Percentiles rank a stretch among this genome's conserved stretches.
phyloP scores from a whole-genome alignment of 2,329 filamentous ascomycete species.

The Lasiodiplodia citricola region DNA sequence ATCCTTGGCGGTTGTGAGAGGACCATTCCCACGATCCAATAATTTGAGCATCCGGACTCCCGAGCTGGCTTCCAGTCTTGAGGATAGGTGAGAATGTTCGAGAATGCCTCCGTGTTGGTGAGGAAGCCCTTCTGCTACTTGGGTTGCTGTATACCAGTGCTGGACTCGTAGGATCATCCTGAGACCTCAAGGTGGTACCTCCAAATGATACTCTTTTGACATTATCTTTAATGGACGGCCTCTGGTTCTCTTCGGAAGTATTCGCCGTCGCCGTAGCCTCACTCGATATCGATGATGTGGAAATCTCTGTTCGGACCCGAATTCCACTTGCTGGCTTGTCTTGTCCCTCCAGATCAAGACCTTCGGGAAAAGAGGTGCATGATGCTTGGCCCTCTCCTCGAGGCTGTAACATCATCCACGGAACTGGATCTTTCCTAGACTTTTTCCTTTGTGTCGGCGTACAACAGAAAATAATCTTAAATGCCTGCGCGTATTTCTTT shows the following conservation, averaged over 20 bases:
- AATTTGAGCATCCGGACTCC: not conserved
- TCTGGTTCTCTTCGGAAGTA: not conserved
- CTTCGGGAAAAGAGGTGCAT: not conserved
- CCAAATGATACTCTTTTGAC: constrained; percentile 9
- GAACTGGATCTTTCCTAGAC: not conserved
- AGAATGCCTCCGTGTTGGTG: not conserved
- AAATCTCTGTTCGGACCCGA: constrained; percentile 3
- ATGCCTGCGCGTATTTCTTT: not conserved
- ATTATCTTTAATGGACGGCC: not conserved
- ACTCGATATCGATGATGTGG: constrained; percentile 7
- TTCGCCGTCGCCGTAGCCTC: not conserved
- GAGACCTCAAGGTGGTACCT: not conserved
- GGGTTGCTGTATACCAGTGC: constrained; percentile 11
- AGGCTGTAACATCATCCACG: constrained; percentile 19
- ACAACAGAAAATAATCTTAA: not conserved
- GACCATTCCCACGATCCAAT: constrained; percentile 8
- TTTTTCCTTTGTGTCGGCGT: not conserved
- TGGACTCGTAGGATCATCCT: constrained; percentile 1
- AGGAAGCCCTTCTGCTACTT: constrained; percentile 10
- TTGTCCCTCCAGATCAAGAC: not conserved
- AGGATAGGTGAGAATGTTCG: constrained; percentile 8
- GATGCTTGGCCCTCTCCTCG: not conserved
- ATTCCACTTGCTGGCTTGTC: constrained; percentile 1
- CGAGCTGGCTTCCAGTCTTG: not conserved
- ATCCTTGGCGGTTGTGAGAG: constrained; percentile 4